Evolutionary conservation across 495 filamentous ascomycete species (phyloP).

Genomic region (Aspergillus baeticus): DNA sequence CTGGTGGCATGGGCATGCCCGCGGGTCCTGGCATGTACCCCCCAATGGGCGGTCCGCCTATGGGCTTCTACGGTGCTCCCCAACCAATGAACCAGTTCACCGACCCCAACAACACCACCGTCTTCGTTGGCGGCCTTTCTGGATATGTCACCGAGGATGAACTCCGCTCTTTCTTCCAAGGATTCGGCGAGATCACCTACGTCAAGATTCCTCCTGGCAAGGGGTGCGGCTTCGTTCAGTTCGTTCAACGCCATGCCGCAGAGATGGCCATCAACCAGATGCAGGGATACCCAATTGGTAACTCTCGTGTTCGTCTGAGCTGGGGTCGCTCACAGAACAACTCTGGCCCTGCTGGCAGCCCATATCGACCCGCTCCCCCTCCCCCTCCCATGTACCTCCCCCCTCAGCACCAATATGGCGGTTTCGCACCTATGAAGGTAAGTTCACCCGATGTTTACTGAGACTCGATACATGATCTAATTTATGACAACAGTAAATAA

Average conservation of each 20-base stretch:
- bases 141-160: constrained; percentile 99
- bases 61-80: constrained; percentile 77
- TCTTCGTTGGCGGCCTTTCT: constrained; percentile 96
- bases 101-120: constrained; percentile 99
- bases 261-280: constrained; percentile 99
- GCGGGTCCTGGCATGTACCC: constrained; percentile 50
- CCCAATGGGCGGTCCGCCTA: constrained; percentile 76
- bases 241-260: constrained; percentile 96
- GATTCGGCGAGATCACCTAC: constrained; percentile 99
- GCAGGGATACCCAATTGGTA: constrained; percentile 99
- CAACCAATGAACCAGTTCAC: constrained; percentile 99
- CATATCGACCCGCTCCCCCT: constrained; percentile 92
- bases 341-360: constrained; percentile 93
- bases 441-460: constrained; percentile 27
- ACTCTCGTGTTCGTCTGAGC: constrained; percentile 93
- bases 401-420: constrained; percentile 69
- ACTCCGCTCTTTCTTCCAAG: constrained; percentile 98
- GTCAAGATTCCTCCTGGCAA: constrained; percentile 99
- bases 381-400: constrained; percentile 84
- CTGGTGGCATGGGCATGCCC: constrained; percentile 56
- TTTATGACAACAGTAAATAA: constrained; percentile 28
- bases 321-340: constrained; percentile 99
- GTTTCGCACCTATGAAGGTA: constrained; percentile 76
- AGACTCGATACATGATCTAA: constrained; percentile 1
- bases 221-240: constrained; percentile 98